Evolutionary conservation across 75 land plant genomes (phyloP).

Genomic region (Cryptomeria japonica): DNA sequence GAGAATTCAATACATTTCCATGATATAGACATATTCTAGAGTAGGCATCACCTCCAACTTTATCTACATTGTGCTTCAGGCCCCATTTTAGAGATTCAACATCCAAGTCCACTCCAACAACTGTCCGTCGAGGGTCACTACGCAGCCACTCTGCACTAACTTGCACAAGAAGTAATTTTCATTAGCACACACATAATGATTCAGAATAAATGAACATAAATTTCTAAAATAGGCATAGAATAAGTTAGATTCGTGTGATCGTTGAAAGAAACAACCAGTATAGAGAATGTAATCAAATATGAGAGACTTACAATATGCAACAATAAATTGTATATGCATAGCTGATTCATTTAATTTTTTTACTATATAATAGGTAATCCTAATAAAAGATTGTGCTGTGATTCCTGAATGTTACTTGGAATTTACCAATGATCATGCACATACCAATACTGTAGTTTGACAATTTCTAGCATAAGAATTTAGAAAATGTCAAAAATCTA

Average conservation of each 20-base stretch:
- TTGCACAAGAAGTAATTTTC: conserved; percentile 4
- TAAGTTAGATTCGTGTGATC: neutral
- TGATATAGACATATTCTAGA: conserved; percentile 63
- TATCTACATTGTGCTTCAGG: conserved; percentile 55
- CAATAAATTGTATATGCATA: neutral
- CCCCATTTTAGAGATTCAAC: conserved; percentile 66
- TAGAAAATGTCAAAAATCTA: neutral
- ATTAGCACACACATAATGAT: conserved; percentile 8
- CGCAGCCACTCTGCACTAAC: conserved; percentile 85
- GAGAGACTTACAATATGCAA: neutral
- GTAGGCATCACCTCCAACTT: conserved; percentile 51
- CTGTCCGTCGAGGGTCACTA: conserved; percentile 63
- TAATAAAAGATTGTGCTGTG: neutral
- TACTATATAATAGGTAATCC: neutral
- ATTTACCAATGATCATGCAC: neutral
- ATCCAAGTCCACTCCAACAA: conserved; percentile 77
- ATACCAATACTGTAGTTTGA: neutral
- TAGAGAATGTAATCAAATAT: too few species aligned
- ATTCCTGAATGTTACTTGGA: neutral
- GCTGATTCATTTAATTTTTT: neutral
- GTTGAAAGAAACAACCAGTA: neutral
- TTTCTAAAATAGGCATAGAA: neutral
- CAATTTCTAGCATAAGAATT: neutral
- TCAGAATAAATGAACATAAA: neutral
- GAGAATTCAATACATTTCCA: conserved; percentile 78